Evolutionary conservation across 495 filamentous ascomycete genomes (phyloP).

Genomic region (Lasiosphaeriaceae sp.): DNA sequence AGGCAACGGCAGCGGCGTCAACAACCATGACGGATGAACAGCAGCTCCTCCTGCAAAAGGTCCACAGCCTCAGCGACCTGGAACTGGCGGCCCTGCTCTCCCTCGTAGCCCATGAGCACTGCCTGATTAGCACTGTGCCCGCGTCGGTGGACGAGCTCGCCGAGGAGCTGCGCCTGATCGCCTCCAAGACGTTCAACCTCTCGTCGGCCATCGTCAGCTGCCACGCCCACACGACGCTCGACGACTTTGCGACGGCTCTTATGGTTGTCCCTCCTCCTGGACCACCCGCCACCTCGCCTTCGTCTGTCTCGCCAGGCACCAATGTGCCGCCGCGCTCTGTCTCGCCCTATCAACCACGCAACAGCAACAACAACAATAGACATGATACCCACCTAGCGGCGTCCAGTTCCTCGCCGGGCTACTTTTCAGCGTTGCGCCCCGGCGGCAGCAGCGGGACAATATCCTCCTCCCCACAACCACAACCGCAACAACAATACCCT

Average conservation of each 20-base stretch:
- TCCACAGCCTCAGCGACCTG: slow-evolving; percentile 76
- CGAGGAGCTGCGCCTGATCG: slow-evolving; percentile 68
- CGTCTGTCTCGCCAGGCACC: slow-evolving; percentile 16
- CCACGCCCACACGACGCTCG: slow-evolving; percentile 64
- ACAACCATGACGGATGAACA: slow-evolving; percentile 47
- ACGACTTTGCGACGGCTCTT: slow-evolving; percentile 72
- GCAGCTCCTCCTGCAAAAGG: slow-evolving; percentile 50
- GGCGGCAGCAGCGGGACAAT: neutral
- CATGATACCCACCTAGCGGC: neutral
- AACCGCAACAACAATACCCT: neutral
- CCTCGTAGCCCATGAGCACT: slow-evolving; percentile 76
- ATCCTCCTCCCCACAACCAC: neutral
- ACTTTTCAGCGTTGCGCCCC: neutral
- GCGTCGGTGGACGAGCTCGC: slow-evolving; percentile 59
- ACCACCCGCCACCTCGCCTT: slow-evolving; percentile 1
- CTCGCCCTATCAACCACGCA: slow-evolving; percentile 30
- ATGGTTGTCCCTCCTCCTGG: slow-evolving; percentile 38
- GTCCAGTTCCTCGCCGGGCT: neutral
- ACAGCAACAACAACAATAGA: slow-evolving; percentile 1
- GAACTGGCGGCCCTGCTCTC: slow-evolving; percentile 83
- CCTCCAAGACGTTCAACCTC: slow-evolving; percentile 67
- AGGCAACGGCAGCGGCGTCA: slow-evolving; percentile 23
- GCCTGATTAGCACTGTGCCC: slow-evolving; percentile 72
- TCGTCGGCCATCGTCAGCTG: slow-evolving; percentile 65
- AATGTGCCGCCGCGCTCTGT: slow-evolving; percentile 18